Percentiles rank a stretch among this genome's conserved stretches.
phyloP scores from a whole-genome alignment of 164 flowering plant genomes.

The Stephania japonica region DNA sequence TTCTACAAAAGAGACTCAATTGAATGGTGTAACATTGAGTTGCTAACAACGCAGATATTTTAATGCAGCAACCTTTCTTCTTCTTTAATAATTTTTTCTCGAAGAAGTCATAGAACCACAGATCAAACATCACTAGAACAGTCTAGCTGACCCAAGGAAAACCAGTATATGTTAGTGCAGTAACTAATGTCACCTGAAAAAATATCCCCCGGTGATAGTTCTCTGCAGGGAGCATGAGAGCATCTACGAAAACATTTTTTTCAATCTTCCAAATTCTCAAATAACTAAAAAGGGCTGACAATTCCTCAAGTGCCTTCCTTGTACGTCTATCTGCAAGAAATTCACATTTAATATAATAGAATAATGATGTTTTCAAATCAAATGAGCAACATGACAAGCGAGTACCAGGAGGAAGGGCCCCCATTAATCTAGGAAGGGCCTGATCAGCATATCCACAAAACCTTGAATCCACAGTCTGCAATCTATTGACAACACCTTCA shows the following conservation, averaged over 20 bases:
- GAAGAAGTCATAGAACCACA: too few species aligned
- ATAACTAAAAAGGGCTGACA: slow-evolving; percentile 62
- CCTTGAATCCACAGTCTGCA: slow-evolving; percentile 80
- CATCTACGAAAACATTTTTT: slow-evolving; percentile 54
- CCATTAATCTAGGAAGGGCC: slow-evolving; percentile 83
- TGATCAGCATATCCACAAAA: slow-evolving; percentile 87
- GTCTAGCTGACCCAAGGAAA: too few species aligned
- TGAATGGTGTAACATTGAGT: background rate
- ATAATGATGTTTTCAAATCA: background rate
- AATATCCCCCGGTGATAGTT: slow-evolving; percentile 59
- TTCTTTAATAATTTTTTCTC: too few species aligned
- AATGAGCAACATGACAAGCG: background rate
- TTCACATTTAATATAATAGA: slow-evolving; percentile 1
- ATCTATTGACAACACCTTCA: slow-evolving; percentile 80
- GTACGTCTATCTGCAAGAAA: slow-evolving; percentile 59
- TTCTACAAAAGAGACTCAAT: background rate
- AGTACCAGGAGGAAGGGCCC: slow-evolving; percentile 83
- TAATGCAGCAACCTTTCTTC: background rate
- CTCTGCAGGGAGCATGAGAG: slow-evolving; percentile 90
- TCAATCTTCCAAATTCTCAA: slow-evolving; percentile 80
- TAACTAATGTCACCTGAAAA: slow-evolving; percentile 54
- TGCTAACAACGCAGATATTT: background rate
- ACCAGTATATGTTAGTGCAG: too few species aligned
- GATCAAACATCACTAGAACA: too few species aligned
- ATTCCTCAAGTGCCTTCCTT: slow-evolving; percentile 82